Evolutionary conservation across 768 basidiomycete genomes (phyloP), one percentile per base, ranked within the genome.

Genomic region (Gymnopilus junonius): DNA sequence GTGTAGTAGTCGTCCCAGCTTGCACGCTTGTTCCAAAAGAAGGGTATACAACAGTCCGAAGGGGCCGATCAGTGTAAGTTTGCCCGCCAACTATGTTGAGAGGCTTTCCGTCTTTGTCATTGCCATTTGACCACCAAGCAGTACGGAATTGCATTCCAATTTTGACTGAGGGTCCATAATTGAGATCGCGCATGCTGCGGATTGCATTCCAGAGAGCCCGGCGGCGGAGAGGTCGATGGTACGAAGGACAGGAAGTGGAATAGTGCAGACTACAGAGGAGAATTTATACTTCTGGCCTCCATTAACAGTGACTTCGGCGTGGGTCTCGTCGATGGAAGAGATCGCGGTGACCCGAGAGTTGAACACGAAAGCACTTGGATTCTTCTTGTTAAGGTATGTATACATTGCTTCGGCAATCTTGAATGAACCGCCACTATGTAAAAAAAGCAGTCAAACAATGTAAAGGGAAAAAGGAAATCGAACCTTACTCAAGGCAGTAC

Each of bases 21-120:
- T 23, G 64, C 50, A n/a, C 65, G 59, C 45, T 46, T 23, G 67
- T 64, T 0, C 79, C 79, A 25, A 77, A 78, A 2, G 82, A 83
- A 0, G 82, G 83, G 63, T 82, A 83, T 3, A 83, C 78, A 53
- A 80, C 69, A 0, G 74, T 77, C 31, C 80, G 75, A n/a, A 80
- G 67, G 6, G 77, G 78, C 17, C 74, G 67, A 65, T 83, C 82
- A 1, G 81, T 84, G 65, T 65, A 74, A 3, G 80, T 74, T 64
- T 77, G 76, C 0, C 82, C 82, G 4, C 83, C 82, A 8, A 75
- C 55, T 27, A 80, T 78, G 45, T 70, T 67, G 39, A 76, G 37
- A 23, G 62, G 64, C 0, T 61, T 58, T 1, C 70, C 69, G 11
- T 67, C 58, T 17, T 53, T 58, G 43, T 73, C 70, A n/a, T 59